Evolutionary conservation across 306 rosid species (phyloP).

Genomic region (Vigna hirtella): DNA sequence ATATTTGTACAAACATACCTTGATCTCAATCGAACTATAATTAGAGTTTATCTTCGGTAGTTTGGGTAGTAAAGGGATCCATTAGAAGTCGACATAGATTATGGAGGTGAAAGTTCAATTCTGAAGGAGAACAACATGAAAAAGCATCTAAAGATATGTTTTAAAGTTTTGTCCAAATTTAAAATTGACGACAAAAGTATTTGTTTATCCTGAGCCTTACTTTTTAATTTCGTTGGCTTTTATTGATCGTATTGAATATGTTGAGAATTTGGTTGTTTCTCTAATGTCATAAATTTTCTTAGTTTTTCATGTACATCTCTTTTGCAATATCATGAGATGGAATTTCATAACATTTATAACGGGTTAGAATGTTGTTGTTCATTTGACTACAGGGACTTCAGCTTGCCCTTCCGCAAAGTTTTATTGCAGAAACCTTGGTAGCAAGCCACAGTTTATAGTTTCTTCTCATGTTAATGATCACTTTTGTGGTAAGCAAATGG

Average conservation of each 20-base stretch:
- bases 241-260: conserved; percentile 32
- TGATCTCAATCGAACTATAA: background rate
- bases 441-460: conserved; percentile 78
- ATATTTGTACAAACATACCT: too few species aligned
- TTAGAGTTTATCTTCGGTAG: background rate
- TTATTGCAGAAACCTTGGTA: conserved; percentile 83
- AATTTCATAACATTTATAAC: conserved; percentile 25
- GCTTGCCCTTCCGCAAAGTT: conserved; percentile 83
- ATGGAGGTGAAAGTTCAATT: background rate
- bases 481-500: conserved; percentile 73
- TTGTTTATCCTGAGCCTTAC: background rate
- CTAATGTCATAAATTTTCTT: conserved; percentile 15
- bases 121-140: background rate
- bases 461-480: conserved; percentile 84
- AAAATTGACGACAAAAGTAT: background rate
- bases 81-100: background rate
- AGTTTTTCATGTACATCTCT: conserved; percentile 16
- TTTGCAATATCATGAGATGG: background rate
- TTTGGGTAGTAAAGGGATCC: background rate
- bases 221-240: background rate
- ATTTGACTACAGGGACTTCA: conserved; percentile 77
- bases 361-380: conserved; percentile 36
- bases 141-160: background rate
- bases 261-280: conserved; percentile 16
- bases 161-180: background rate